Conservation (phyloP, 306 rosid genomes). For the Cucurbita pepo region DNA sequence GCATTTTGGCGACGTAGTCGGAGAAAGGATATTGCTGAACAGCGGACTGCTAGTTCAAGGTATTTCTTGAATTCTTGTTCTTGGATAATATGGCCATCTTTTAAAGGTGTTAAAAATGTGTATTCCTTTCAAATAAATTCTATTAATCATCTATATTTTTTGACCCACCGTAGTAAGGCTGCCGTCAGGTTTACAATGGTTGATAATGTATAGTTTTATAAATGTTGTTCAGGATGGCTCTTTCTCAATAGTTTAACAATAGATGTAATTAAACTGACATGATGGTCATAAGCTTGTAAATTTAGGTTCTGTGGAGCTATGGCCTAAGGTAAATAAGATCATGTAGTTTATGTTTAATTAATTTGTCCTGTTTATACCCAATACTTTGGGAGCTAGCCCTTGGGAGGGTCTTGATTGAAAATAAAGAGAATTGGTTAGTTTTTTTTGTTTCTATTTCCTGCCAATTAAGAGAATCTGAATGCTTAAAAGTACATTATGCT, state of each 20-base stretch:
- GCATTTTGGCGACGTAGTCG: constrained; percentile 96
- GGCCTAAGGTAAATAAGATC: background rate
- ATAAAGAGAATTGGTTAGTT: background rate
- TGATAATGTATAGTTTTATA: background rate
- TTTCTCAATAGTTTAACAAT: background rate
- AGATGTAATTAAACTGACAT: background rate
- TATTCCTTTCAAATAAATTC: background rate
- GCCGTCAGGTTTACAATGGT: background rate
- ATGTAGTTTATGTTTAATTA: background rate
- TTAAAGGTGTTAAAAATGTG: background rate
- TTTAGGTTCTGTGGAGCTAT: background rate
- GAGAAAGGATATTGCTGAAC: constrained; percentile 90
- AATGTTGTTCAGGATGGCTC: background rate
- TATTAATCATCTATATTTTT: background rate
- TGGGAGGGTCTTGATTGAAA: background rate
- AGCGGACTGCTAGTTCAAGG: constrained; percentile 99
- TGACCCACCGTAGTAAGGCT: background rate
- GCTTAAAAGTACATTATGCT: background rate
- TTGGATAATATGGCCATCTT: constrained; percentile 14
- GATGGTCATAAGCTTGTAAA: background rate
- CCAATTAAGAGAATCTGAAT: background rate
- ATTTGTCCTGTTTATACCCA: background rate
- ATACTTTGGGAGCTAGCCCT: background rate
- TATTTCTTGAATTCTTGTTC: constrained; percentile 26
- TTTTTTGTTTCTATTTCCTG: background rate